These are phyloP conservation scores for Penicillium capsulatum DNA, from an alignment of 2,329 filamentous ascomycete species.

Conservation along the genomic window DNA sequence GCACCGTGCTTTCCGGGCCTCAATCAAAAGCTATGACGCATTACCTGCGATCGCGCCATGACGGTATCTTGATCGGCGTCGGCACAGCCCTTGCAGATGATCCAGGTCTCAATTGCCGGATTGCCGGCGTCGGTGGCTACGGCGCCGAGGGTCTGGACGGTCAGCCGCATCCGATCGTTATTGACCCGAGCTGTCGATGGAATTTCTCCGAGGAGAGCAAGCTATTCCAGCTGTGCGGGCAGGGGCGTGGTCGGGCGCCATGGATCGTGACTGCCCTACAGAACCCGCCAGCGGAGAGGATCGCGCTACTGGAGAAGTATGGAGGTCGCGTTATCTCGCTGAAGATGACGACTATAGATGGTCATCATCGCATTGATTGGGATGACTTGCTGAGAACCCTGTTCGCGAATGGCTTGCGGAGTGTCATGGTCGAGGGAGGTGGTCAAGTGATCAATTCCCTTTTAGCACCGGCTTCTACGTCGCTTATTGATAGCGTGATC, in stretches of 20 bases:
- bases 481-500: slow-evolving; percentile 68
- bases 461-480: slow-evolving; percentile 54
- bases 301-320: slow-evolving; percentile 23
- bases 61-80: slow-evolving; percentile 79
- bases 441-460: slow-evolving; percentile 76
- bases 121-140: slow-evolving; percentile 55
- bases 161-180: slow-evolving; percentile 74
- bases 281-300: slow-evolving; percentile 13
- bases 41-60: slow-evolving; percentile 77
- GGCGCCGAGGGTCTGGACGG: slow-evolving; percentile 45
- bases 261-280: slow-evolving; percentile 55
- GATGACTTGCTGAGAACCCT: slow-evolving; percentile 55
- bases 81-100: slow-evolving; percentile 81
- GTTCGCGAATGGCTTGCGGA: slow-evolving; percentile 56
- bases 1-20: slow-evolving; percentile 74
- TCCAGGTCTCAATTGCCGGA: slow-evolving; percentile 80
- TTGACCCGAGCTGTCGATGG: slow-evolving; percentile 75
- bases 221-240: slow-evolving; percentile 59
- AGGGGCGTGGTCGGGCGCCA: slow-evolving; percentile 64
- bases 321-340: slow-evolving; percentile 33
- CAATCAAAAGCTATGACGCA: slow-evolving; percentile 92
- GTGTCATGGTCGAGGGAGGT: slow-evolving; percentile 89
- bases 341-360: slow-evolving; percentile 12
- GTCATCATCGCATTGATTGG: slow-evolving; percentile 51
- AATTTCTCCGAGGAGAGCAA: slow-evolving; percentile 56